Percentiles rank a stretch among this genome's conserved stretches.
Evolutionary conservation across 2,329 filamentous ascomycete species (phyloP).

Genomic region (Aspergillus amoenus): DNA sequence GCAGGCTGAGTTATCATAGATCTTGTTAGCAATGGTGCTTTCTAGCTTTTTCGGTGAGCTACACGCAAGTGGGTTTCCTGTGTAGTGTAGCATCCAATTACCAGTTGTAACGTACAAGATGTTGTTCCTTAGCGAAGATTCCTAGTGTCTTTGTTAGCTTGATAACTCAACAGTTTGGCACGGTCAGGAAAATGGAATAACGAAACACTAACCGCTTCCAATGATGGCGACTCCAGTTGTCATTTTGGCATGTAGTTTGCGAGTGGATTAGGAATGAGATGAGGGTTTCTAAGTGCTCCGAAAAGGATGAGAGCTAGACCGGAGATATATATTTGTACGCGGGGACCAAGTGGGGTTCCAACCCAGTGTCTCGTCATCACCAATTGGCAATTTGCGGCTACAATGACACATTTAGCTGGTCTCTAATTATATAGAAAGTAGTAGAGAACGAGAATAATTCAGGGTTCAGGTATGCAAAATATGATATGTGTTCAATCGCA

Average conservation of each 20-base stretch:
- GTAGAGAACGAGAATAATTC: no score
- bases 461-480: neutral
- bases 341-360: neutral
- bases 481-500: neutral
- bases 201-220: conserved; percentile 45
- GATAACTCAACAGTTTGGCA: neutral
- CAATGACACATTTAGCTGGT: no score
- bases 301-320: neutral
- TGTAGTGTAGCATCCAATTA: neutral
- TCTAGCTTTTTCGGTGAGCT: neutral
- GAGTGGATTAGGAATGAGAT: neutral
- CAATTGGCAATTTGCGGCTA: neutral
- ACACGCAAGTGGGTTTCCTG: neutral
- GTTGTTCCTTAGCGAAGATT: conserved; percentile 59
- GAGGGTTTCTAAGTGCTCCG: neutral
- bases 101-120: conserved; percentile 41
- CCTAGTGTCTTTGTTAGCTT: conserved; percentile 28
- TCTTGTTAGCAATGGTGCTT: neutral
- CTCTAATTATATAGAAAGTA: no score
- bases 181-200: neutral
- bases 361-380: neutral
- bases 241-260: conserved; percentile 23
- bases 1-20: conserved; percentile 45
- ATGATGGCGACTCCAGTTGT: conserved; percentile 53
- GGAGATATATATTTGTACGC: neutral